Evolutionary conservation across 2,329 filamentous ascomycete genomes (phyloP).

Genomic region (Dactylellina leptospora): DNA sequence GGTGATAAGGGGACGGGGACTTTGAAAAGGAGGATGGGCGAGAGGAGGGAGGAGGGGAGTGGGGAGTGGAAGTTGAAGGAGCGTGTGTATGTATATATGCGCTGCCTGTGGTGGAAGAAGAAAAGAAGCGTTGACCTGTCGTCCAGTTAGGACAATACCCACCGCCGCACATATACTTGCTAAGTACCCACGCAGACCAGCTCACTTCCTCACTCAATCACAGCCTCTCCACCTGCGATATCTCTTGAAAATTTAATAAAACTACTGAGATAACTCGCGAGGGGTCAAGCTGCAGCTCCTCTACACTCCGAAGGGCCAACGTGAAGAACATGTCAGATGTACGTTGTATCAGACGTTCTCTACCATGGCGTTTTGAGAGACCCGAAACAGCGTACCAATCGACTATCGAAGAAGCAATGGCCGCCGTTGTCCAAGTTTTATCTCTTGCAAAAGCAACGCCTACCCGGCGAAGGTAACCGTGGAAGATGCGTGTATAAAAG

Average conservation of each 20-base stretch:
- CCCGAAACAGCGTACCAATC: constrained; percentile 42
- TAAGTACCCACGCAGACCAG: constrained; percentile 4
- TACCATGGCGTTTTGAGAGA: constrained; percentile 5
- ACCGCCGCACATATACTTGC: neutral
- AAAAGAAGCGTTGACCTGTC: constrained; percentile 51
- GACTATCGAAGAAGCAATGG: constrained; percentile 44
- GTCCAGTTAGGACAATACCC: no score
- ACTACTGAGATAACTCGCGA: no score
- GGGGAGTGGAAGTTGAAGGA: neutral
- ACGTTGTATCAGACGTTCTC: constrained; percentile 6
- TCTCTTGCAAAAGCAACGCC: constrained; percentile 15
- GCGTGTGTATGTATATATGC: neutral
- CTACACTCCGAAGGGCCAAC: no score
- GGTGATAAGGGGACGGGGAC: constrained; percentile 20
- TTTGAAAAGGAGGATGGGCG: constrained; percentile 4
- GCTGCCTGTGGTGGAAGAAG: constrained; percentile 14
- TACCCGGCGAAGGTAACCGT: constrained; percentile 15
- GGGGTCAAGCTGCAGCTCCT: no score
- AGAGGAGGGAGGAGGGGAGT: neutral
- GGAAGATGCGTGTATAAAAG: constrained; percentile 44
- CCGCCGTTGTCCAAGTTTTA: constrained; percentile 14
- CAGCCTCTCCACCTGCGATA: no score
- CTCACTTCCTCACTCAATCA: no score
- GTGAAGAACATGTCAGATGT: constrained; percentile 7
- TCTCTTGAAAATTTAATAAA: no score